Evolutionary conservation across 352 stramenopile species (phyloP).

Genomic region (Phytophthora ohioensis): DNA sequence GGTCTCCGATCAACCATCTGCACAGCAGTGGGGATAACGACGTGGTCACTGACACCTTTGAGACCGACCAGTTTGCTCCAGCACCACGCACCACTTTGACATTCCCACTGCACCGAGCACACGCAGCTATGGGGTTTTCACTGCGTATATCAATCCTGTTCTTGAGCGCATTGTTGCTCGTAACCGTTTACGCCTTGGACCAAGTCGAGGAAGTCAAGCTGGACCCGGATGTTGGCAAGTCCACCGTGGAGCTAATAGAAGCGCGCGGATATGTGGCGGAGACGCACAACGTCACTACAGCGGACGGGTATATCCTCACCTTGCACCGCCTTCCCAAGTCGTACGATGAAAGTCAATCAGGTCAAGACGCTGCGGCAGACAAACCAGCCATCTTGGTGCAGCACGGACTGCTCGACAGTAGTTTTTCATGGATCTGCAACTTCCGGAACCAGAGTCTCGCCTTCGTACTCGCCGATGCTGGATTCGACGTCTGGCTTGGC

Average conservation of each 20-base stretch:
- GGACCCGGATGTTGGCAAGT: slow-evolving; percentile 40
- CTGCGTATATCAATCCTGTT: slow-evolving; percentile 15
- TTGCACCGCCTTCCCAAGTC: slow-evolving; percentile 61
- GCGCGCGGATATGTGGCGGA: slow-evolving; percentile 56
- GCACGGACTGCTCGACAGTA: slow-evolving; percentile 62
- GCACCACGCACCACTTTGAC: neutral
- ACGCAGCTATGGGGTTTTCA: neutral
- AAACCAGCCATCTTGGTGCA: slow-evolving; percentile 58
- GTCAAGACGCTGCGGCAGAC: slow-evolving; percentile 20
- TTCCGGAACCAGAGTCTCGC: slow-evolving; percentile 61
- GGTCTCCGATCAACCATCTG: slow-evolving; percentile 27
- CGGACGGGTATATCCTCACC: slow-evolving; percentile 62
- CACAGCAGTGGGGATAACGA: neutral
- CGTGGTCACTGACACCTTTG: neutral
- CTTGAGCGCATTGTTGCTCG: slow-evolving; percentile 4
- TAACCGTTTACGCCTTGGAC: slow-evolving; percentile 22
- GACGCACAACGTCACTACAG: slow-evolving; percentile 50
- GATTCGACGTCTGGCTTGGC: slow-evolving; percentile 70
- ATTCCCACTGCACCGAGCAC: slow-evolving; percentile 11
- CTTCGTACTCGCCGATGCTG: slow-evolving; percentile 58
- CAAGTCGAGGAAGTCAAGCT: slow-evolving; percentile 31
- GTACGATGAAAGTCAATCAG: slow-evolving; percentile 45
- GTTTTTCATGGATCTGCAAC: slow-evolving; percentile 63
- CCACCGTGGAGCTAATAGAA: slow-evolving; percentile 36
- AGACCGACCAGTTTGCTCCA: slow-evolving; percentile 1